Base-by-base conservation (phyloP, 192 early-diverging fungal species). In the Coemansia sp. region DNA sequence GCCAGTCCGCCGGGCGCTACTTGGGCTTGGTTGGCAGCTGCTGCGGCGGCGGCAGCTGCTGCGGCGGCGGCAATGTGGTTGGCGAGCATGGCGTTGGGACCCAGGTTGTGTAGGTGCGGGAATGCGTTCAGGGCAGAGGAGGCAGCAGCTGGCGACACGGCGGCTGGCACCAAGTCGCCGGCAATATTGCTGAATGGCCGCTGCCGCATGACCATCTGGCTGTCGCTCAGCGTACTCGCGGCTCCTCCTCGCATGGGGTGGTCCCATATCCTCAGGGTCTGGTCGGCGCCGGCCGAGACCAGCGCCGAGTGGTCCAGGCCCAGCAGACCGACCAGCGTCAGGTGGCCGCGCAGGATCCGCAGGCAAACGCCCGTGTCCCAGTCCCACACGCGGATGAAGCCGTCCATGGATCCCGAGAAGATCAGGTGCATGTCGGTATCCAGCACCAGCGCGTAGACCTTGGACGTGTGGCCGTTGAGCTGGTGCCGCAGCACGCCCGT, bases 381-480 rank as follows among this genome's bases (percentile, higher is more conserved):
- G 73, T 90, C 91, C 98, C 98, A 99, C 22, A 98, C 92, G 37
- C 90, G 87, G 40, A 98, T 94, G 38, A 87, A 90, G 0, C 94
- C 87, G 77, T 99, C 98, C 92, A 98, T 92, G 65, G 91, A 93
- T 20, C 98, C 98, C 62, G 91, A 93, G 66, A 96, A 94, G 49
- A 94, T 94, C 43, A 90, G 85, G 45, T 91, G 85, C 40, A 91
- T 84, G 70, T 95, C 92, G 22, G 90, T 84, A 64, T 89, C 90
- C 64, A 98, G 86, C 9, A 94, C 96, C 27, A 99, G 91, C 7
- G 92, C 93, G 74, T 99, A 99, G 10, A 99, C 98, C 68, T 96
- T 96, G 70, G 96, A 90, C 20, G 89, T 86, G 74, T 99, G 98
- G 35, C 95, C 98, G 32, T 88, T 76, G 46, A 94, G 87, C 10